phyloP scores from a whole-genome alignment of 768 basidiomycete species.

The Hebeloma cylindrosporum region DNA sequence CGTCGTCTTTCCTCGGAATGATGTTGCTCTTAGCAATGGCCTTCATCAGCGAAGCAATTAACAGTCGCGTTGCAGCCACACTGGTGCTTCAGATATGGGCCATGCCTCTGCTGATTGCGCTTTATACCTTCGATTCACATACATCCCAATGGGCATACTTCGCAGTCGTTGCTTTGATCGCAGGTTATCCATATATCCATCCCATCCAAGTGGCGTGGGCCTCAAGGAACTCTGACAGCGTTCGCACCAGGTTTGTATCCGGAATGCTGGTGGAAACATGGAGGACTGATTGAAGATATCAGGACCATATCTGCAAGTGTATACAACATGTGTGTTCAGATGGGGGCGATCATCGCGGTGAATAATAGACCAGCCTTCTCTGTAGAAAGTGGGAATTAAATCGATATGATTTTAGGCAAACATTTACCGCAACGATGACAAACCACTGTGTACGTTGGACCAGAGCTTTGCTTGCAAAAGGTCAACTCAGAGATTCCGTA shows the following conservation, averaged over 20 bases:
- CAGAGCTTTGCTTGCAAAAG: too few relatives aligned
- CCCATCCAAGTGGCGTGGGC: conserved; percentile 57
- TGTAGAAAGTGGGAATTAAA: too few relatives aligned
- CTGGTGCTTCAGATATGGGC: conserved; percentile 62
- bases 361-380: conserved; percentile 19
- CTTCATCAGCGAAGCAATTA: conserved; percentile 53
- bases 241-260: conserved; percentile 47
- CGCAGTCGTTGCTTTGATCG: conserved; percentile 51
- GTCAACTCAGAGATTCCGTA: too few relatives aligned
- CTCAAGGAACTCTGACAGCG: conserved; percentile 60
- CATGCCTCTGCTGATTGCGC: conserved; percentile 56
- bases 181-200: conserved; percentile 55
- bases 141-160: conserved; percentile 60
- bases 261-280: conserved; percentile 4
- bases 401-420: conserved; percentile 37
- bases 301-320: conserved; percentile 48
- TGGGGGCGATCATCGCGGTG: conserved; percentile 49
- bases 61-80: conserved; percentile 55
- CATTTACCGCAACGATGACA: conserved; percentile 55
- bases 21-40: conserved; percentile 46
- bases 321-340: conserved; percentile 70
- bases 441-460: conserved; percentile 37
- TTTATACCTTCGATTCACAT: conserved; percentile 47
- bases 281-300: background rate
- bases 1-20: conserved; percentile 54